phyloP scores from a whole-genome alignment of 495 filamentous ascomycete species.

The Penicillium cosmopolitanum region DNA sequence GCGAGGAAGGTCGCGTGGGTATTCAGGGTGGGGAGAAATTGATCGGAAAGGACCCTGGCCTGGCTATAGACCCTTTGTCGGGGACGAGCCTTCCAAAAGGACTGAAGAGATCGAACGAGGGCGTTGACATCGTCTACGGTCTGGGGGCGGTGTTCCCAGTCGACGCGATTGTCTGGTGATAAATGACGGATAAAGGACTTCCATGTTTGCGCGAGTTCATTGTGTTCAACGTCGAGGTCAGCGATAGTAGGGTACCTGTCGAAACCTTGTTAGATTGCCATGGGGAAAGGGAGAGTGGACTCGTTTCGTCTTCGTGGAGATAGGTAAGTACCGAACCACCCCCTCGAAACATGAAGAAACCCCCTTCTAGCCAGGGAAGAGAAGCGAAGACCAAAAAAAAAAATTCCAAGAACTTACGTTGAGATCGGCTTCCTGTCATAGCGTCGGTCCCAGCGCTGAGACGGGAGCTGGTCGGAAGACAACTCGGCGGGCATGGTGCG shows the following conservation, averaged over 20 bases:
- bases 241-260: conserved; percentile 39
- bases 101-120: conserved; percentile 37
- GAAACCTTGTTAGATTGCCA: conserved; percentile 4
- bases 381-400: not conserved
- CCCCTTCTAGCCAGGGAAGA: not conserved
- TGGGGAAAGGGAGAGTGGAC: not conserved
- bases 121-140: conserved; percentile 35
- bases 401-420: conserved; percentile 17
- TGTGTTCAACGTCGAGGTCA: conserved; percentile 50
- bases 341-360: not conserved
- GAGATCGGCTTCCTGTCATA: conserved; percentile 34
- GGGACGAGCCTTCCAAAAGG: conserved; percentile 35
- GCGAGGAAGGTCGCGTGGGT: conserved; percentile 41
- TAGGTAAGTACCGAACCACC: not conserved
- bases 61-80: conserved; percentile 34
- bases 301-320: conserved; percentile 1
- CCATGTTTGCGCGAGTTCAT: conserved; percentile 49
- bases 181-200: conserved; percentile 44
- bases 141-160: conserved; percentile 41
- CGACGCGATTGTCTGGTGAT: conserved; percentile 35
- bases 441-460: conserved; percentile 25
- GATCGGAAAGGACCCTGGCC: conserved; percentile 38
- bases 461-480: conserved; percentile 11
- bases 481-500: conserved; percentile 29
- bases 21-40: conserved; percentile 41